phyloP scores from a whole-genome alignment of 306 rosid species.

The Benincasa hispida region DNA sequence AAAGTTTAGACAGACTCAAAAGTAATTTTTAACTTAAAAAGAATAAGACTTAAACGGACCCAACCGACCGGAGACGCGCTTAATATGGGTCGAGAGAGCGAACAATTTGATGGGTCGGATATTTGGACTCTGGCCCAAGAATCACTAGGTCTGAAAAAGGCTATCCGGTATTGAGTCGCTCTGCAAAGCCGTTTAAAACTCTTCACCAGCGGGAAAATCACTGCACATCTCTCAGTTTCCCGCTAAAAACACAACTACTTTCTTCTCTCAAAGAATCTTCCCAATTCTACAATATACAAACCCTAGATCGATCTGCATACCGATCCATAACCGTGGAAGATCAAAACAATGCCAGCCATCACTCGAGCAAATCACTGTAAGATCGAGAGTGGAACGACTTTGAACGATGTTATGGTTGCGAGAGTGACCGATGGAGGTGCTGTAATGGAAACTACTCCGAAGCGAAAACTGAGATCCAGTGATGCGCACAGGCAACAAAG shows the following conservation, averaged over 20 bases:
- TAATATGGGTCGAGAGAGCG: not conserved
- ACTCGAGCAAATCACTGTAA: not conserved
- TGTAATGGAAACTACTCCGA: slow-evolving; percentile 18
- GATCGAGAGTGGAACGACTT: not conserved
- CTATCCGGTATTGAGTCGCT: not conserved
- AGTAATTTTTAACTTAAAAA: no score
- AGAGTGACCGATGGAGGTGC: not conserved
- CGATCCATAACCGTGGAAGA: no score
- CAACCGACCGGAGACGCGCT: no score
- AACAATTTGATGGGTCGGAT: not conserved
- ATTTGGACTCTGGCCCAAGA: not conserved
- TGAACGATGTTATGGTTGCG: no score
- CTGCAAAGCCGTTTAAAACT: not conserved
- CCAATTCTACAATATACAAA: no score
- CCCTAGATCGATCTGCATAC: no score
- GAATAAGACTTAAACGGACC: no score
- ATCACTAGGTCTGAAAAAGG: no score
- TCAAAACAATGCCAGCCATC: not conserved
- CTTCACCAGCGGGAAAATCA: not conserved
- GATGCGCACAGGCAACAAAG: slow-evolving; percentile 13
- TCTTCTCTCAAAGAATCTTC: no score
- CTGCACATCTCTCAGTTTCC: not conserved
- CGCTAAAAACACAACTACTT: not conserved
- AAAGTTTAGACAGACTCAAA: no score
- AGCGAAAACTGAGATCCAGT: slow-evolving; percentile 31